These are phyloP conservation scores for Termitomyces sp. DNA, from an alignment of 768 basidiomycete genomes.

Conservation along the genomic window DNA sequence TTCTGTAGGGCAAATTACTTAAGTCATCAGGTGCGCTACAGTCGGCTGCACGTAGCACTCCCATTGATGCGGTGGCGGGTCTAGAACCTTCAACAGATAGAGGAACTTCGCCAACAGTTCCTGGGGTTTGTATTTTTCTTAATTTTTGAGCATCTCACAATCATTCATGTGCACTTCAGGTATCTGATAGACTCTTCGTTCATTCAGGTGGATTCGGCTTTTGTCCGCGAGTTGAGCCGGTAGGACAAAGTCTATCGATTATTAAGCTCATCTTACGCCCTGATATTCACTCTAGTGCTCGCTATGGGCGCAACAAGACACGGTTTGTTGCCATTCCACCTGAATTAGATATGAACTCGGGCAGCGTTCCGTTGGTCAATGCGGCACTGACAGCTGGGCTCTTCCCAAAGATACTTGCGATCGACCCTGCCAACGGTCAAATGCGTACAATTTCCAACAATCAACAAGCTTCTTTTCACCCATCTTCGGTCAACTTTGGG, in stretches of 20 bases:
- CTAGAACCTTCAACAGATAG: slow-evolving; percentile 91
- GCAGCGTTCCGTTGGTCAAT: slow-evolving; percentile 61
- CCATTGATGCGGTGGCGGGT: background rate
- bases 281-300: slow-evolving; percentile 33
- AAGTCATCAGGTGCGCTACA: slow-evolving; percentile 65
- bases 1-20: slow-evolving; percentile 81
- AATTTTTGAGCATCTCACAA: background rate
- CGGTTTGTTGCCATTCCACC: slow-evolving; percentile 74
- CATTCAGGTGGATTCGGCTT: slow-evolving; percentile 58
- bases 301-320: slow-evolving; percentile 68
- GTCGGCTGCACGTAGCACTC: background rate
- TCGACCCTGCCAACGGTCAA: slow-evolving; percentile 57
- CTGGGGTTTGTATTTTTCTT: slow-evolving; percentile 41
- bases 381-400: slow-evolving; percentile 83
- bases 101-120: slow-evolving; percentile 91
- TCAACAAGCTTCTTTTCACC: slow-evolving; percentile 76
- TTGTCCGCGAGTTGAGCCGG: slow-evolving; percentile 72
- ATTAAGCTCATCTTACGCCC: background rate
- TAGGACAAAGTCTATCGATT: slow-evolving; percentile 16
- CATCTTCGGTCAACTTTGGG: slow-evolving; percentile 87
- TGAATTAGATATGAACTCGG: slow-evolving; percentile 65
- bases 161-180: slow-evolving; percentile 27
- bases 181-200: slow-evolving; percentile 89
- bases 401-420: slow-evolving; percentile 81
- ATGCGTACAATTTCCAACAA: slow-evolving; percentile 82